Evolutionary conservation across 106 monocot species (phyloP).

Genomic region (Triglochin maritima): DNA sequence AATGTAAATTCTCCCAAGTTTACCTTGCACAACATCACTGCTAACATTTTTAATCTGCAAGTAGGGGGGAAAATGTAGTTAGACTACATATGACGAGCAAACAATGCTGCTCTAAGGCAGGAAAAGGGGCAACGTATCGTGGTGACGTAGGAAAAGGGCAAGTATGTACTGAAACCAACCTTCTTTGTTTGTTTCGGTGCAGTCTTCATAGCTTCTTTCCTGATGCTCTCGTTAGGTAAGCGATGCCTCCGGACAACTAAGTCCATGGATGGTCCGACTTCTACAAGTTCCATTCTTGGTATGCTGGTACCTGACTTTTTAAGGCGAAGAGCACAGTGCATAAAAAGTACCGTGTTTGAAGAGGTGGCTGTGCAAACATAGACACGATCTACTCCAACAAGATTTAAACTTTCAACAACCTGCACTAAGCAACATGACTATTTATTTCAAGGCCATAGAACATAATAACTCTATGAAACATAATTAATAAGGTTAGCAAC

Average conservation of each 20-base stretch:
- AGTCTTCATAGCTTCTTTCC: conserved; percentile 83
- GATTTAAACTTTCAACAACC: conserved; percentile 90
- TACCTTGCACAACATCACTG: conserved; percentile 60
- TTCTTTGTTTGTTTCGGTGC: conserved; percentile 40
- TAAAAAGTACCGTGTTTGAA: conserved; percentile 49
- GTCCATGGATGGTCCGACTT: conserved; percentile 98
- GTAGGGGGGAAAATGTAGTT: neutral
- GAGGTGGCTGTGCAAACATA: conserved; percentile 73
- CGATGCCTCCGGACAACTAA: conserved; percentile 71
- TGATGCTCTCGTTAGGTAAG: conserved; percentile 56
- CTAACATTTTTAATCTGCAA: conserved; percentile 74
- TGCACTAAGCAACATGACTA: conserved; percentile 7
- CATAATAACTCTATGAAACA: neutral
- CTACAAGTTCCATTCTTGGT: conserved; percentile 80
- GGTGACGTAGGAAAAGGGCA: neutral
- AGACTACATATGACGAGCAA: neutral
- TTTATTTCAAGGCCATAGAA: neutral
- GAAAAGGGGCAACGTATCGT: neutral
- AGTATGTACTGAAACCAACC: conserved; percentile 7
- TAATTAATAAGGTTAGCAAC: neutral
- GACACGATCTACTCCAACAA: conserved; percentile 71
- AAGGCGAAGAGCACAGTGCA: conserved; percentile 72
- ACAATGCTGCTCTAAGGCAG: neutral
- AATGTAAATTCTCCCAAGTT: conserved; percentile 81
- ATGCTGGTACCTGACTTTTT: conserved; percentile 71